Percentiles rank a stretch among this genome's conserved stretches.
phyloP scores from a whole-genome alignment of 2,329 filamentous ascomycete species.

The Tolypocladium nubicola region DNA sequence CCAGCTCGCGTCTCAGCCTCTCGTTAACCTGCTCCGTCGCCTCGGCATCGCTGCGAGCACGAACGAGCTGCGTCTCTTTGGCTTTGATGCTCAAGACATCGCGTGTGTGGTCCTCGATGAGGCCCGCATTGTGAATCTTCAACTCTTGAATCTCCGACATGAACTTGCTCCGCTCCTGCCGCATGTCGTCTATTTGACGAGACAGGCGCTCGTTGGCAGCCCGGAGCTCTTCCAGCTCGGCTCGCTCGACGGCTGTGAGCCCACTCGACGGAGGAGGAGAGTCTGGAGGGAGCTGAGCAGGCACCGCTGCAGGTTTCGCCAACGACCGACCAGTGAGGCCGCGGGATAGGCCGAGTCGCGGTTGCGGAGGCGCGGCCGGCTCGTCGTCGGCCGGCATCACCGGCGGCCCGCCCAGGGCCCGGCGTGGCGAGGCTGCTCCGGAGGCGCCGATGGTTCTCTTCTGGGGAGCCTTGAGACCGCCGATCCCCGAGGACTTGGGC shows the following conservation, averaged over 20 bases:
- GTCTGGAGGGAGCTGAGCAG: conserved; percentile 37
- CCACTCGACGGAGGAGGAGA: conserved; percentile 53
- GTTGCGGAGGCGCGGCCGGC: conserved; percentile 44
- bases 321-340: conserved; percentile 81
- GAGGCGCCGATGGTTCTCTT: conserved; percentile 42
- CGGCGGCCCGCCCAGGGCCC: conserved; percentile 35
- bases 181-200: conserved; percentile 67
- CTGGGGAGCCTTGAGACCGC: conserved; percentile 50
- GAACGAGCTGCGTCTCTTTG: conserved; percentile 93
- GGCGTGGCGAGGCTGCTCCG: conserved; percentile 41
- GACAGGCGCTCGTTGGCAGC: conserved; percentile 70
- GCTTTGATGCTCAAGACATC: conserved; percentile 96
- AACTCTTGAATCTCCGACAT: conserved; percentile 85
- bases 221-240: conserved; percentile 85
- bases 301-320: conserved; percentile 55
- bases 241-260: conserved; percentile 68
- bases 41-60: conserved; percentile 82
- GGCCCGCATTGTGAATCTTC: conserved; percentile 89
- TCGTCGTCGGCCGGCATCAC: conserved; percentile 47
- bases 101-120: conserved; percentile 94
- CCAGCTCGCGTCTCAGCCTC: conserved; percentile 76
- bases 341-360: conserved; percentile 57
- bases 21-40: conserved; percentile 79
- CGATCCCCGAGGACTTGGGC: conserved; percentile 39
- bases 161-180: conserved; percentile 71